Base-by-base conservation (phyloP, 2,329 filamentous ascomycete species). In the Penicillium italicum region DNA sequence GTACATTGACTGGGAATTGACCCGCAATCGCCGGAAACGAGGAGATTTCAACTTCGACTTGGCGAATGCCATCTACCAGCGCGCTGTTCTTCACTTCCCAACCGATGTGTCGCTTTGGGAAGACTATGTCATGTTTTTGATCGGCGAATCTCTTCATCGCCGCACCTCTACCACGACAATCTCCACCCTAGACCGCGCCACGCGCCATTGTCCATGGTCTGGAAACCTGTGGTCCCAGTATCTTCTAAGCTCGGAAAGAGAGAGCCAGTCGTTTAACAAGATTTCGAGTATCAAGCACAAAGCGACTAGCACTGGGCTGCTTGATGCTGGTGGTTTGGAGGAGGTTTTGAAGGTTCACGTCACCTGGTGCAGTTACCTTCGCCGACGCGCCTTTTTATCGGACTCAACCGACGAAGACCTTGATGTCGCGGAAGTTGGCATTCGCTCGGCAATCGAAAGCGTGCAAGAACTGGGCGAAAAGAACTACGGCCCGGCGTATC, bases 341-440 rank as follows among this genome's bases (percentile, higher is more conserved):
- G 89, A 92, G 62, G 85, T 97, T 31, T 83, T 97, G 56, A 91
- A 96, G 66, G 90, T 97, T 68, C 91, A 97, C 68, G 86, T 90
- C 50, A 88, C 92, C 0, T 99, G 94, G 94, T 97, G 93, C 69
- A 91, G 91, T 47, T 97, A 93, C 65, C 81, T 99, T 20, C 91
- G 93, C 62, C 88, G 94, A 24, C 87, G 87, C 46, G 91, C 93
- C 18, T 91, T 96, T 77, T 80, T 85, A 53, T 80, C 85, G 1
- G 84, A 85, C 56, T 85, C 88, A 1, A 84, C 84, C 1, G 89
- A 93, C 55, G 92, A 97, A 69, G 90, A 93, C 51, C 81, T 89
- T 31, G 92, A 97, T 69, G 85, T 96, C 45, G 93, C 93, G 8
- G 91, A 97, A 69, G 89, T 96, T 40, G 93, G 91, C 11, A 86